phyloP scores from a whole-genome alignment of 164 flowering plant species.

The Vitis amurensis region DNA sequence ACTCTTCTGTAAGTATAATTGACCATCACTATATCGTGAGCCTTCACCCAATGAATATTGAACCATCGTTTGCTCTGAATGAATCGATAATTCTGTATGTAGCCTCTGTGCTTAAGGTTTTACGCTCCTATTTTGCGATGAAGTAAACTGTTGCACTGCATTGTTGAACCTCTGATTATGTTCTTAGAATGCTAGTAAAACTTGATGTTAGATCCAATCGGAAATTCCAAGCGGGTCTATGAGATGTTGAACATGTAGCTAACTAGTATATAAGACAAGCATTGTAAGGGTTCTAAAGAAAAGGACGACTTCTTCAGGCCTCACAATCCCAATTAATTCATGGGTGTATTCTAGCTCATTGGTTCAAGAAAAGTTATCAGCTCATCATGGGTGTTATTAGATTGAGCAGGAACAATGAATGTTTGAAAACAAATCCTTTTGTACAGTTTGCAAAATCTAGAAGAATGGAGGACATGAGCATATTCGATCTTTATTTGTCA shows the following conservation, averaged over 20 bases:
- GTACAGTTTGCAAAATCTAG: too few species aligned
- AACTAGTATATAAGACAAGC: constrained; percentile 87
- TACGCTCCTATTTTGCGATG: constrained; percentile 88
- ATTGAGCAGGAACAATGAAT: too few species aligned
- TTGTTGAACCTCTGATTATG: constrained; percentile 82
- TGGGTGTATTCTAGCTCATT: constrained; percentile 97
- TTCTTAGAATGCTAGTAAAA: constrained; percentile 78
- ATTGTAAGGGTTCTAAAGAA: constrained; percentile 79
- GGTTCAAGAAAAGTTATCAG: constrained; percentile 78
- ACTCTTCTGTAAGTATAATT: constrained; percentile 66
- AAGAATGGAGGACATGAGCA: too few species aligned
- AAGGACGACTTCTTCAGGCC: constrained; percentile 40
- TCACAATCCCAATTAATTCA: constrained; percentile 60
- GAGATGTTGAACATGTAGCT: constrained; percentile 92
- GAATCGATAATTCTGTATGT: constrained; percentile 63
- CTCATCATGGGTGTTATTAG: constrained; percentile 50
- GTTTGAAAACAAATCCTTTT: too few species aligned
- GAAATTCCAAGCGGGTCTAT: constrained; percentile 77
- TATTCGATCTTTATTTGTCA: too few species aligned
- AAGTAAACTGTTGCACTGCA: constrained; percentile 88
- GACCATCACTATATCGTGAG: constrained; percentile 46
- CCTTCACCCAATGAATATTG: constrained; percentile 48
- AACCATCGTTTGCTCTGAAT: constrained; percentile 36
- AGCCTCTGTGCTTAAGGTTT: constrained; percentile 78
- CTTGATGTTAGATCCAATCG: constrained; percentile 89